Base-by-base conservation (phyloP, 1,284 basidiomycete species). In the Rhodotorula sp. region DNA sequence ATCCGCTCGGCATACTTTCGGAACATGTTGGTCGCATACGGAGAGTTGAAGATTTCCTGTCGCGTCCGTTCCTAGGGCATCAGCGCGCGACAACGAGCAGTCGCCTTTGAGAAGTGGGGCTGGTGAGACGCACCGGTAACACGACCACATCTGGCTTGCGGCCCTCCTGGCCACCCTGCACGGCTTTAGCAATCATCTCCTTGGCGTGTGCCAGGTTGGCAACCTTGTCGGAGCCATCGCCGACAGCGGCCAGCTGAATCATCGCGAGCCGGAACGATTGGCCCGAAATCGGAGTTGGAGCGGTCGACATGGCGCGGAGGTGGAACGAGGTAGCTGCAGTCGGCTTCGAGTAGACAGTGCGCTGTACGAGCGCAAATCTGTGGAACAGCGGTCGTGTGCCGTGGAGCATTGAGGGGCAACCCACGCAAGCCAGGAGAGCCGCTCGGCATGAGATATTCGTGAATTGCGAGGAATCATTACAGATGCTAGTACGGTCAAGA, bases 1-100 rank as follows among this genome's bases (percentile, higher is more conserved):
- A 97, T 91, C 3, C 83, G 85, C 82, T 97, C 94, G 1, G 92
- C 91, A 78, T 95, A 92, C 39, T 88, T 85, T 57, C 81, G 80
- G 58, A 78, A 79, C 68, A 69, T 62, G 62, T 79, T 79, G 14
- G 80, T 89, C 0, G 95, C 95, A 79, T 99, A 99, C 0, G 95
- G 94, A 20, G 92, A 95, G 82, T 99, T 99, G 85, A 99, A 99
- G 84, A 93, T 93, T 86, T 99, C 96, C 89, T 95, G 78, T 31
- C 51, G 51, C 51, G 10, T 52, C 51, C 21, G 51, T n/a, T 52
- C 8, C 18, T 12, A 43, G 39, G 12, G 39, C 39, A 43, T 43
- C 49, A 51, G 49, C 23, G 49, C 14, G 52, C 51, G 31, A 51
- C 62, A 5, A 26, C 6, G 46, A 26, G 46, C 26, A 16, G 60